Base-by-base conservation (phyloP, 2,329 filamentous ascomycete genomes). In the Talaromyces sp. region DNA sequence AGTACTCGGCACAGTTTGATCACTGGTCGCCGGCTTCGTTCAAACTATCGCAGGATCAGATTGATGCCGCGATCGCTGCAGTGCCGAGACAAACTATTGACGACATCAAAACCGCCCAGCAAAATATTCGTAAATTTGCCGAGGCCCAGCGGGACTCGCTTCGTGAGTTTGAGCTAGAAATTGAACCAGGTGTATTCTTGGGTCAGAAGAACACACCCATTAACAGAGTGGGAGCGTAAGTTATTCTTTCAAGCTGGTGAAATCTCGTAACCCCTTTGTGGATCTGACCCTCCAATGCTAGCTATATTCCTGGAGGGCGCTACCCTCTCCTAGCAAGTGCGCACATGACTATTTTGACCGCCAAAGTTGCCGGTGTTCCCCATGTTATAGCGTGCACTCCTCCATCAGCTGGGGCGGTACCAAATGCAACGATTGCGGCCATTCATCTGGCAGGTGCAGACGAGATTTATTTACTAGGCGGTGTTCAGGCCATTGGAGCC, bases 331-430 rank as follows among this genome's bases (percentile, higher is more conserved):
- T 84, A 2, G 82, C 82, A 1, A 81, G 78, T 7, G 80, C 81
- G 2, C 82, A 84, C 67, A 84, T 84, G 82, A 84, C 82, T 2
- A 83, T 84, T 54, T 68, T 83, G 4, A 84, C 82, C 0, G 82
- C 82, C 27, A 84, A 84, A 65, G 79, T 80, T 4, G 82, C 82
- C 5, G 82, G 82, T 2, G 81, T 84, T 1, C 71, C 72, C n/a
- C 70, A 79, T 56, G 81, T 84, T 4, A 75, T 82, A 6, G 81
- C 72, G 12, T 83, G 79, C 68, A 85, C 82, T 5, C 82, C 82
- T 4, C 83, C 82, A 0, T 82, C 82, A 59, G 67, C 68, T 0
- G 82, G 82, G 2, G 57, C 79, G 57, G 74, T 85, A 27, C 82
- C 82, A 0, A 67, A 73, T 51, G 76, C 79, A 0, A 84, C 82